A percentile compares a stretch with the other conserved stretches of the same genome.
These are phyloP conservation scores for Trametes sanguinea DNA, from an alignment of 768 basidiomycete genomes.

Conservation along the genomic window DNA sequence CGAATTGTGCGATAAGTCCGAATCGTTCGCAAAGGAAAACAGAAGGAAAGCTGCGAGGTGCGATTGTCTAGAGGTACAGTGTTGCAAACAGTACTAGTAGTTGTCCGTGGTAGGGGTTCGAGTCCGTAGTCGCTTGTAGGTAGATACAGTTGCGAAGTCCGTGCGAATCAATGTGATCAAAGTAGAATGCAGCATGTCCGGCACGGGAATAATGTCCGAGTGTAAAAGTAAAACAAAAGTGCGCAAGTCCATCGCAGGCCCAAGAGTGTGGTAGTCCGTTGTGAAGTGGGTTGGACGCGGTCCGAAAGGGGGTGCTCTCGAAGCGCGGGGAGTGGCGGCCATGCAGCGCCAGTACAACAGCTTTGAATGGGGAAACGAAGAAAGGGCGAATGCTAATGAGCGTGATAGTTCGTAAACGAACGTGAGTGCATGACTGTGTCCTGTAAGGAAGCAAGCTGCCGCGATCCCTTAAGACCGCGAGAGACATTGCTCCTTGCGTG, in stretches of 20 bases:
- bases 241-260: constrained; percentile 18
- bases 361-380: constrained; percentile 8
- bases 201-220: constrained; percentile 8
- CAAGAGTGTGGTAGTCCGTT: constrained; percentile 13
- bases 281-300: constrained; percentile 14
- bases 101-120: constrained; percentile 3
- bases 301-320: constrained; percentile 22
- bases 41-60: constrained; percentile 17
- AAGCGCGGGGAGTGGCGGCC: constrained; percentile 18
- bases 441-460: neutral
- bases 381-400: constrained; percentile 10
- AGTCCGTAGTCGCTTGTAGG: constrained; percentile 12
- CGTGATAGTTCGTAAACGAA: constrained; percentile 27
- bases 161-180: constrained; percentile 9
- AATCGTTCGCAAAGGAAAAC: constrained; percentile 15
- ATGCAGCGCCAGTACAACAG: constrained; percentile 21
- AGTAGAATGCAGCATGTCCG: constrained; percentile 8
- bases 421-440: constrained; percentile 24
- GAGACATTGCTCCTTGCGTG: constrained; percentile 2
- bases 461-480: neutral
- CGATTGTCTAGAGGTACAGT: constrained; percentile 24
- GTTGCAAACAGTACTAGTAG: constrained; percentile 12
- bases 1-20: constrained; percentile 21
- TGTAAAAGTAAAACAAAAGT: neutral
- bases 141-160: constrained; percentile 20